phyloP scores from a whole-genome alignment of 805 yeast genomes.

The Metschnikowia cerradonensis region DNA sequence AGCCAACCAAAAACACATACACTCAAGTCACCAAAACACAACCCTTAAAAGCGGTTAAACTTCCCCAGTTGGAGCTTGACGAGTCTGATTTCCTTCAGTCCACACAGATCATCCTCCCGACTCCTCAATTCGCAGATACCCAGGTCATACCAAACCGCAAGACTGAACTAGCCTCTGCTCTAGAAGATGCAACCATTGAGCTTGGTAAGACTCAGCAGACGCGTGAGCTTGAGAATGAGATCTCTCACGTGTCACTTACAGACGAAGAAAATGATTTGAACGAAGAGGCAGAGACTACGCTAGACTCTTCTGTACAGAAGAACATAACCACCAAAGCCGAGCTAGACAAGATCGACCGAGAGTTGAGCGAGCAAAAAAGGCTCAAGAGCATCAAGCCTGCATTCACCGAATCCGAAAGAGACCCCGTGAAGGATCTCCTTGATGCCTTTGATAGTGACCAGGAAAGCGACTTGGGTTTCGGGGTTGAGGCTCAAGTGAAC shows the following conservation, averaged over 20 bases:
- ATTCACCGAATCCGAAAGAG: conserved; percentile 21
- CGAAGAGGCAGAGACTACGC: conserved; percentile 20
- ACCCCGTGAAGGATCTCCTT: conserved; percentile 30
- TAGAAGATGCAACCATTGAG: background rate
- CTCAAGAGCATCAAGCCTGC: conserved; percentile 28
- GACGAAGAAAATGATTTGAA: conserved; percentile 39
- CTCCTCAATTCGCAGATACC: conserved; percentile 4
- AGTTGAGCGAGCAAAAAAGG: conserved; percentile 33
- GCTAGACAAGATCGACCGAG: conserved; percentile 29
- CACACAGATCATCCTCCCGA: conserved; percentile 5
- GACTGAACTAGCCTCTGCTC: background rate
- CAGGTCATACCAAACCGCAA: conserved; percentile 2
- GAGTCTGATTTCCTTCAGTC: conserved; percentile 12
- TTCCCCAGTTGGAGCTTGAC: conserved; percentile 34
- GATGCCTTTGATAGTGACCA: conserved; percentile 29
- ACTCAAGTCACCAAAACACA: background rate
- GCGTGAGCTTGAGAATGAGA: conserved; percentile 28
- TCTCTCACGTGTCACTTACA: conserved; percentile 30
- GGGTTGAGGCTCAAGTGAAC: conserved; percentile 7
- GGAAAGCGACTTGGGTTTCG: conserved; percentile 8
- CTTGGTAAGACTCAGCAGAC: background rate
- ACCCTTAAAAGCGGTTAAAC: conserved; percentile 6
- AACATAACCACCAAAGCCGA: conserved; percentile 22
- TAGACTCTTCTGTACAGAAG: conserved; percentile 20
- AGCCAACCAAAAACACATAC: background rate